Conservation (phyloP, 1,284 basidiomycete genomes). For the Trametes sp. region DNA sequence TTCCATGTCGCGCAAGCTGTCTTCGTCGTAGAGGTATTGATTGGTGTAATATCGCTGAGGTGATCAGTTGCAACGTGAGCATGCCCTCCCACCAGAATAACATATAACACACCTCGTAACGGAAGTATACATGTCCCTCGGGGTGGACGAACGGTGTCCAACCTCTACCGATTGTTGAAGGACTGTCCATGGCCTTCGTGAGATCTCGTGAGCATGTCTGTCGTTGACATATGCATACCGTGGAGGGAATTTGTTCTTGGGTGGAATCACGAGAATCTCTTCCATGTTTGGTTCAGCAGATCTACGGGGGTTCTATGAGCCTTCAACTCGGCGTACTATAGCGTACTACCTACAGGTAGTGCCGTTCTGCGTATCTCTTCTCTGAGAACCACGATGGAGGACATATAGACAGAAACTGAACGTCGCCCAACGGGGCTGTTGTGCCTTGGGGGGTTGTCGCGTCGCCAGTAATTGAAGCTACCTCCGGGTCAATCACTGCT, state of each 20-base stretch:
- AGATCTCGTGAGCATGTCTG: background rate
- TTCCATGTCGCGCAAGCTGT: conserved; percentile 12
- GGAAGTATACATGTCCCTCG: conserved; percentile 35
- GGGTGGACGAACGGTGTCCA: conserved; percentile 34
- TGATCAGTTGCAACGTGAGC: no score
- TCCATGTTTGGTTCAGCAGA: no score
- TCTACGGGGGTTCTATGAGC: no score
- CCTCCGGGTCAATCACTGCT: background rate
- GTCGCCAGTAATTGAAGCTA: background rate
- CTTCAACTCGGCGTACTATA: no score
- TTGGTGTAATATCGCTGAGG: conserved; percentile 25
- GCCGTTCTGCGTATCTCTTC: background rate
- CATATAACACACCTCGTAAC: conserved; percentile 8
- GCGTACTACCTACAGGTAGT: background rate
- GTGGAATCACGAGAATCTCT: no score
- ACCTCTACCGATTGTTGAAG: background rate
- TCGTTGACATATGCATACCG: background rate
- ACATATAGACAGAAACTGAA: background rate
- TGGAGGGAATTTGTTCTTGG: background rate
- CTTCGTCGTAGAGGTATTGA: conserved; percentile 14
- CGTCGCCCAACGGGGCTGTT: no score
- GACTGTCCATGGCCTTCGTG: no score
- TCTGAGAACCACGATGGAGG: background rate
- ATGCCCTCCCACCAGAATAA: no score
- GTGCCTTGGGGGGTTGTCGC: no score